Conservation (phyloP, 805 yeast genomes). For the Cyberlindnera mrakii region DNA sequence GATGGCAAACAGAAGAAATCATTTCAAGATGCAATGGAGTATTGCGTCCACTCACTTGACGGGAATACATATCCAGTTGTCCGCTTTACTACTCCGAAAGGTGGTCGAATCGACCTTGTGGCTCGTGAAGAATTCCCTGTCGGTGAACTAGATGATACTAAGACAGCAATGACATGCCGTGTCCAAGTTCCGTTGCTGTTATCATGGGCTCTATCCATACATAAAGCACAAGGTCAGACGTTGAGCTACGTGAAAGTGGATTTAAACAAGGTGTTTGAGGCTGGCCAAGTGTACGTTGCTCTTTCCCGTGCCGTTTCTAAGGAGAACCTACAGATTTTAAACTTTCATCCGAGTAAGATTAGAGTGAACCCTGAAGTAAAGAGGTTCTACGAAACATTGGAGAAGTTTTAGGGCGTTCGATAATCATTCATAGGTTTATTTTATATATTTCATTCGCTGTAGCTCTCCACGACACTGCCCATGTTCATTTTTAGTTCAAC, state of each 20-base stretch:
- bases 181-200: constrained; percentile 62
- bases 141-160: constrained; percentile 29
- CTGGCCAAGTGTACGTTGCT: constrained; percentile 83
- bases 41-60: background rate
- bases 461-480: too few species aligned
- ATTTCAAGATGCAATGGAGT: background rate
- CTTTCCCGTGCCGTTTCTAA: constrained; percentile 70
- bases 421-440: background rate
- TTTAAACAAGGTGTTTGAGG: constrained; percentile 60
- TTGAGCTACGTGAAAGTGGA: constrained; percentile 66
- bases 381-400: constrained; percentile 49
- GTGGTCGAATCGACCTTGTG: constrained; percentile 11
- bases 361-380: constrained; percentile 55
- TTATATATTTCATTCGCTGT: too few species aligned
- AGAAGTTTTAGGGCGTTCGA: constrained; percentile 5
- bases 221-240: constrained; percentile 83
- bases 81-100: constrained; percentile 34
- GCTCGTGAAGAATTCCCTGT: constrained; percentile 12
- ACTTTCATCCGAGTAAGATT: constrained; percentile 55
- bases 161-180: constrained; percentile 30
- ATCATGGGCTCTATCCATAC: constrained; percentile 82
- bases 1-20: background rate
- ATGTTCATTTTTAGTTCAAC: too few species aligned
- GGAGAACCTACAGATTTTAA: constrained; percentile 57
- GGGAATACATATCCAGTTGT: constrained; percentile 36